Evolutionary conservation across 371 early-diverging fungal species (phyloP).

Genomic region (Batkoa obscura): DNA sequence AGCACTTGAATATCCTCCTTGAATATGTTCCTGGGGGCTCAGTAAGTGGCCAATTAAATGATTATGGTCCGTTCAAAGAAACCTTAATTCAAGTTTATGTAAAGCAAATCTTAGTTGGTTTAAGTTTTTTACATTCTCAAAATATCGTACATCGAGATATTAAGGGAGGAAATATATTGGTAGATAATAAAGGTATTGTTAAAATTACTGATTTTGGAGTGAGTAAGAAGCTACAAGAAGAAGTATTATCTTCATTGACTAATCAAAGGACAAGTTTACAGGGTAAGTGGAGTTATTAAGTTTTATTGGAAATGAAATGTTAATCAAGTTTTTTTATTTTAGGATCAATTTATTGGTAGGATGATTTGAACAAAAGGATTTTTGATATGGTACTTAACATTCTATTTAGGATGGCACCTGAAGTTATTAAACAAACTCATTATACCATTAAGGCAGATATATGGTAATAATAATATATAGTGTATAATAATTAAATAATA

Average conservation of each 20-base stretch:
- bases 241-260: too few relatives aligned
- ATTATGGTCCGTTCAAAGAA: constrained; percentile 76
- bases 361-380: too few relatives aligned
- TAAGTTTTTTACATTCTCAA: constrained; percentile 85
- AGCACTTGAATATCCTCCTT: constrained; percentile 79
- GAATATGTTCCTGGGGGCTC: constrained; percentile 97
- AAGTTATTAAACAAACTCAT: constrained; percentile 57
- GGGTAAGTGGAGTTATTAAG: too few relatives aligned
- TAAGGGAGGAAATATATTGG: constrained; percentile 84
- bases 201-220: constrained; percentile 98
- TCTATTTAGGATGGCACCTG: constrained; percentile 91
- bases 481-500: too few relatives aligned
- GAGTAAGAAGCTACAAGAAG: too few relatives aligned
- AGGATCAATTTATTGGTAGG: too few relatives aligned
- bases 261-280: too few relatives aligned
- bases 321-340: too few relatives aligned
- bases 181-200: constrained; percentile 81
- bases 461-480: too few relatives aligned
- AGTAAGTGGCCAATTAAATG: constrained; percentile 60
- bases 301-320: too few relatives aligned
- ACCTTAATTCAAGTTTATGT: constrained; percentile 65
- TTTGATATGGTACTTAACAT: too few relatives aligned
- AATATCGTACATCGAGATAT: constrained; percentile 96
- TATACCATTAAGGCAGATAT: constrained; percentile 72
- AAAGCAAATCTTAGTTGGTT: constrained; percentile 77